Evolutionary conservation across 495 filamentous ascomycete genomes (phyloP), one percentile per base, ranked within the genome.

Genomic region (Lentithecium fluviatile): DNA sequence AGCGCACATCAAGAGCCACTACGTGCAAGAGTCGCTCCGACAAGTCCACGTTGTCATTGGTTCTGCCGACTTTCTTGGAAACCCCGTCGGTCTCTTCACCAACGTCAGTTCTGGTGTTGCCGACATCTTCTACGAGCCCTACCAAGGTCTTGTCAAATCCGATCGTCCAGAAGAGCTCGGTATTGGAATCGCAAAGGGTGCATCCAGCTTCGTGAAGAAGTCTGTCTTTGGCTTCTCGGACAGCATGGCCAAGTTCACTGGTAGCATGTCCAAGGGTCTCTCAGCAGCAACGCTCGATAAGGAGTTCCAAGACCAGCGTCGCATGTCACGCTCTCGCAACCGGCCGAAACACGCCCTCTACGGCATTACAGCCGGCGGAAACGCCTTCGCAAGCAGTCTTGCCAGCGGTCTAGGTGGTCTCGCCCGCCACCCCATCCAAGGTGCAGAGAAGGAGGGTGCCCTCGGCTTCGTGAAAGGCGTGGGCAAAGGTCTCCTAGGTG

Each of bases 41-140:
- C 94, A 98, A 73, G 84, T 97, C 24, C 94, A 98, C 76, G 88
- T 97, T 70, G 91, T 98, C 62, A 80, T 98, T 58, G 94, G 94
- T 24, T 97, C 93, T 12, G 94, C 94, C 6, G 94, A 98, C 74
- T 96, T 98, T 81, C 79, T 98, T n/a, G 94, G 94, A 34, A 98
- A 98, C 69, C 94, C 94, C 0, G 94, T 98, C 38, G 94, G 94
- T 38, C 79, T 98, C 38, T 98, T 98, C 83, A 97, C 95, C 77
- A 98, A 93, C 66, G 86, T 98, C 76, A 95, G 90, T 73, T 97
- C 94, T 37, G 94, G 94, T 50, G 89, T 98, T 34, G 89, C 89
- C 20, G 94, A 95, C 67, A 96, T 98, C 67, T 98, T 98, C 79
- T 98, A 98, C 75, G 94, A 97, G 71, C 94, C 94, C 19, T 97